Evolutionary conservation across 352 stramenopile genomes (phyloP), one percentile per base, ranked within the genome.

Genomic region (Peronosclerospora sorghi): DNA sequence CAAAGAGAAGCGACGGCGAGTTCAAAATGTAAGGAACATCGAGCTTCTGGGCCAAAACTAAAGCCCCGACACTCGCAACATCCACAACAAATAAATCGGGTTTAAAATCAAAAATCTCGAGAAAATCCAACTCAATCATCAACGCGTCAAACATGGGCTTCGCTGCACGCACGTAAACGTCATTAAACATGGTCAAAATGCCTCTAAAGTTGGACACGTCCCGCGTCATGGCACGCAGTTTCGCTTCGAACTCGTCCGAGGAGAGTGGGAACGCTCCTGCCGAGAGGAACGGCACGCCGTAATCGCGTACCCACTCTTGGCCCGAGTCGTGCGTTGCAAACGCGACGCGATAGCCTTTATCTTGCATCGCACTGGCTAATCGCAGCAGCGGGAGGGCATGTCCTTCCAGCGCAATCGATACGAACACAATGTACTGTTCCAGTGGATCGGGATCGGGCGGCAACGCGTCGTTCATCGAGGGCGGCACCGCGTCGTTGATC

Each of bases 171-270:
- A 90, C 65, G 62, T 88, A 91, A 29, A 91, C 83, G 43, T 92
- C 80, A 56, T 80, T 90, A 57, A 92, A 86, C 73, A 92, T 89
- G 49, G 75, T 88, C 29, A 92, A 48, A 59, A 92, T 88, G 30
- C 77, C 77, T 37, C 77, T 70, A 45, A 92, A 89, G 49, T 80
- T 89, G 41, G 74, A 87, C 29, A 75, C 69, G 53, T 92, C 77
- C 23, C 73, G 68, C 32, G 77, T 88, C 70, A 92, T 88, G 17
- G 60, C 62, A 53, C 78, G 74, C 21, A 92, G 62, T 37, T 84
- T 85, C 32, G 59, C 59, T 1, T 74, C 62, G 32, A 92, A 44
- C 29, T 84, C 75, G 44, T 87, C 68, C 23, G 71, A 65, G 3
- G 77, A 85, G 32, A 89, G 75, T 5, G 80, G 80, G 48, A 89